Evolutionary conservation across 1,284 basidiomycete genomes (phyloP).

Genomic region (Takashimella tepidaria): DNA sequence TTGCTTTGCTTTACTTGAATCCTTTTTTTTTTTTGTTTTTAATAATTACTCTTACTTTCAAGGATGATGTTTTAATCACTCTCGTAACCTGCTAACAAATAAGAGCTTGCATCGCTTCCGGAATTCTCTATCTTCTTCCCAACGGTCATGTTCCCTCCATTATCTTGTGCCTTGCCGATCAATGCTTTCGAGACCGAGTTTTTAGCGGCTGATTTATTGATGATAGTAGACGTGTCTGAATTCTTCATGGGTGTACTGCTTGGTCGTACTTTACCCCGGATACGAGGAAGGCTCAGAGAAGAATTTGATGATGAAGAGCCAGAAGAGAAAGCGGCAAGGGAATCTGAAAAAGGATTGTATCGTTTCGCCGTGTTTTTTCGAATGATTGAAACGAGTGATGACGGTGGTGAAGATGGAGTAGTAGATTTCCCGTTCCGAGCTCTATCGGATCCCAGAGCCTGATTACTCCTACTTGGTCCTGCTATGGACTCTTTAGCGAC

Average conservation of each 20-base stretch:
- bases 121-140: neutral
- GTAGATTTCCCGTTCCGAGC: neutral
- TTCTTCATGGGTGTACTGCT: too few species aligned
- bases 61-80: slow-evolving; percentile 18
- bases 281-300: too few species aligned
- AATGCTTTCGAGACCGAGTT: slow-evolving; percentile 4
- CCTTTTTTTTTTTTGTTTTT: too few species aligned
- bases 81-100: slow-evolving; percentile 26
- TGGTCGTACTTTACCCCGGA: neutral
- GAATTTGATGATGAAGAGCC: neutral
- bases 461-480: neutral
- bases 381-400: slow-evolving; percentile 7
- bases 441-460: neutral
- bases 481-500: too few species aligned
- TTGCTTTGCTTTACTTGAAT: too few species aligned
- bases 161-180: neutral
- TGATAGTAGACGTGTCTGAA: too few species aligned
- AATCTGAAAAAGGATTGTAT: slow-evolving; percentile 36
- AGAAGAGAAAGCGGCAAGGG: slow-evolving; percentile 10
- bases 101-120: slow-evolving; percentile 6
- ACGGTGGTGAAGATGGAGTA: neutral
- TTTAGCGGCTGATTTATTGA: slow-evolving; percentile 11
- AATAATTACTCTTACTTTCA: slow-evolving; percentile 1
- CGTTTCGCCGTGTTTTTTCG: slow-evolving; percentile 33
- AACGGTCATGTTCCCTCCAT: slow-evolving; percentile 1